phyloP scores from a whole-genome alignment of 1,139 yeast genomes.

The Taphrina pruni region DNA sequence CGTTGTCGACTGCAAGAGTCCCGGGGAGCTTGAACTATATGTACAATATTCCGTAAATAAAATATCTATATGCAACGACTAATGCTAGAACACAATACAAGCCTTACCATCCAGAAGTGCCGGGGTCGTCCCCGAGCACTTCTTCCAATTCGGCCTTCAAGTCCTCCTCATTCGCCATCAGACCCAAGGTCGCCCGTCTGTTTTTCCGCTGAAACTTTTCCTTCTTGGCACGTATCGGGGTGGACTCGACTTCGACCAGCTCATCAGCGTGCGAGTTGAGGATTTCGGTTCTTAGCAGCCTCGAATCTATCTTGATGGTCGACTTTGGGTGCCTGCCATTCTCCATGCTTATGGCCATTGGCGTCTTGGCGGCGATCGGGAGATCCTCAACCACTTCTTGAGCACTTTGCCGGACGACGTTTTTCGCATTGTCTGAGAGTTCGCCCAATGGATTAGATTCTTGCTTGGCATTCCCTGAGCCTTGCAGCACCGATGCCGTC shows the following conservation, averaged over 20 bases:
- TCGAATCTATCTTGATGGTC: conserved; percentile 33
- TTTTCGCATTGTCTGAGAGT: conserved; percentile 7
- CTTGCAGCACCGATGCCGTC: conserved; percentile 29
- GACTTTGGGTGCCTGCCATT: conserved; percentile 28
- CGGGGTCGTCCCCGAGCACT: conserved; percentile 23
- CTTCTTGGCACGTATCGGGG: conserved; percentile 33
- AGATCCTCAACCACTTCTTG: neutral
- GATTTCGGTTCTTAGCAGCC: conserved; percentile 6
- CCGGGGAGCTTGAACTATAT: too few species aligned
- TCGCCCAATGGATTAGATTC: neutral
- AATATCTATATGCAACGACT: neutral
- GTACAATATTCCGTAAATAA: neutral
- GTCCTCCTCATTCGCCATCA: conserved; percentile 18
- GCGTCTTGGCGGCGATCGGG: conserved; percentile 29
- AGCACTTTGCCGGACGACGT: conserved; percentile 11
- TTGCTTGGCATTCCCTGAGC: neutral
- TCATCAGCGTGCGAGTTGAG: neutral
- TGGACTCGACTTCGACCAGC: conserved; percentile 19
- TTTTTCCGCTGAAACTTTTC: conserved; percentile 20
- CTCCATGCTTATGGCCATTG: conserved; percentile 33
- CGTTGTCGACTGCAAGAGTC: neutral
- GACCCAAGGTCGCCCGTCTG: conserved; percentile 35
- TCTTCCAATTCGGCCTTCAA: conserved; percentile 28
- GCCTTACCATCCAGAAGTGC: conserved; percentile 10
- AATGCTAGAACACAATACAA: too few species aligned